Percentiles rank a stretch among this genome's conserved stretches.
Evolutionary conservation across 257 asterid genomes (phyloP).

Genomic region (Gentiana dahurica): DNA sequence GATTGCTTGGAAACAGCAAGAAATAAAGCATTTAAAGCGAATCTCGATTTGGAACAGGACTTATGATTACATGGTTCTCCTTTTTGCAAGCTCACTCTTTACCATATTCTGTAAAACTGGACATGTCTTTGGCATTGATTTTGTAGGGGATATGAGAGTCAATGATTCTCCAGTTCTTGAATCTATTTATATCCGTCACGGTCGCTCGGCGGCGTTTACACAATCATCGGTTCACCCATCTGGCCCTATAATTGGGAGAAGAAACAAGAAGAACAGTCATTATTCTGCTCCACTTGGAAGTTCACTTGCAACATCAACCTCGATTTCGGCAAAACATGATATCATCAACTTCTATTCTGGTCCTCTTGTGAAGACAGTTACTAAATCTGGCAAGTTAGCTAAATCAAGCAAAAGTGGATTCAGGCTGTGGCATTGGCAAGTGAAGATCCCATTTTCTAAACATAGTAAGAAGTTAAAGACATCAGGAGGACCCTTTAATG

Average conservation of each 20-base stretch:
- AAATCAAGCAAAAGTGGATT: conserved; percentile 31
- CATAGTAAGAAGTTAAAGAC: conserved; percentile 15
- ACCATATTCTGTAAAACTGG: conserved; percentile 62
- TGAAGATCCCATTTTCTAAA: conserved; percentile 27
- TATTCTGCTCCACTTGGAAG: conserved; percentile 56
- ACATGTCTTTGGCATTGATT: conserved; percentile 60
- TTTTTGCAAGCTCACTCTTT: conserved; percentile 69
- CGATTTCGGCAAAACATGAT: conserved; percentile 28
- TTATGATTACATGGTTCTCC: conserved; percentile 60
- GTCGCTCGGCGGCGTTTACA: conserved; percentile 50
- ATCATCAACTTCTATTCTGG: conserved; percentile 46
- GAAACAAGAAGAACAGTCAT: conserved; percentile 23
- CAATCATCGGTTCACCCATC: conserved; percentile 80
- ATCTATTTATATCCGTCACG: conserved; percentile 35
- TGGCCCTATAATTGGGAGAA: conserved; percentile 42
- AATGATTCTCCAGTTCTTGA: conserved; percentile 35
- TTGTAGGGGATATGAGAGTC: conserved; percentile 29
- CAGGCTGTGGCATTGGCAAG: conserved; percentile 39
- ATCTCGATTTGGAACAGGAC: conserved; percentile 71
- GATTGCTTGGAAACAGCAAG: conserved; percentile 61
- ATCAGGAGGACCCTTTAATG: conserved; percentile 27
- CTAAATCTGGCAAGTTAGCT: conserved; percentile 37
- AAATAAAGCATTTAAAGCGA: conserved; percentile 59
- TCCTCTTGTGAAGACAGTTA: conserved; percentile 39
- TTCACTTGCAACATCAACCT: conserved; percentile 28